phyloP scores from a whole-genome alignment of 2,329 filamentous ascomycete genomes.

The Cordyceps fumosorosea region DNA sequence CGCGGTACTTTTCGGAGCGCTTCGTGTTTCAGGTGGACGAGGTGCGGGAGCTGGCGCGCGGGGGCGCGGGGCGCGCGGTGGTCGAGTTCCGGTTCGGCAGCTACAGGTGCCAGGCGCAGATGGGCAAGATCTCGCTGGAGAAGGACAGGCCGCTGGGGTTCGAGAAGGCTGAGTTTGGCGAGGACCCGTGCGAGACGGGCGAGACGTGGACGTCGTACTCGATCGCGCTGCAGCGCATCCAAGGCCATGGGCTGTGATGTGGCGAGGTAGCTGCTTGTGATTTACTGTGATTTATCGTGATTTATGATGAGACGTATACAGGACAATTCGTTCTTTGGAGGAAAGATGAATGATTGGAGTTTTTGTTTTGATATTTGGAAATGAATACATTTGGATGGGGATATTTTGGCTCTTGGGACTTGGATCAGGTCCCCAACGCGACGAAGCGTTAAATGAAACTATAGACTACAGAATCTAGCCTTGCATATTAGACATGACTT shows the following conservation, averaged over 20 bases:
- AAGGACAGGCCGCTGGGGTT: slow-evolving; percentile 28
- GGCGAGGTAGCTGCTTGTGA: neutral
- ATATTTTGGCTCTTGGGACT: neutral
- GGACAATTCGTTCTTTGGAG: too few species aligned
- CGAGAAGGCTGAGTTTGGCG: slow-evolving; percentile 32
- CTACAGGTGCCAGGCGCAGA: slow-evolving; percentile 48
- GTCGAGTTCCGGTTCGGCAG: slow-evolving; percentile 49
- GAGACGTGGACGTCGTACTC: slow-evolving; percentile 26
- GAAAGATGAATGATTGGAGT: too few species aligned
- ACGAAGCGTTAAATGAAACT: neutral
- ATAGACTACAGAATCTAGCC: neutral
- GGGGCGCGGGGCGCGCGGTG: slow-evolving; percentile 22
- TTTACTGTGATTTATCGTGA: neutral
- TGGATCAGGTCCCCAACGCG: neutral
- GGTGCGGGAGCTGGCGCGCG: slow-evolving; percentile 26
- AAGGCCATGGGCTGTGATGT: slow-evolving; percentile 24
- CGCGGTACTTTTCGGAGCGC: slow-evolving; percentile 33
- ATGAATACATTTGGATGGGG: neutral
- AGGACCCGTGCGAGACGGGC: slow-evolving; percentile 32
- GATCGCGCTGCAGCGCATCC: slow-evolving; percentile 27
- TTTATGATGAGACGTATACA: neutral
- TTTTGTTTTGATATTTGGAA: too few species aligned
- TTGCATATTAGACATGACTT: neutral
- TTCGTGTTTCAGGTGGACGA: slow-evolving; percentile 44
- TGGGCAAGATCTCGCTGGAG: slow-evolving; percentile 35